Conservation (phyloP, 208 protist genomes). For the Naegleria lovaniensis region DNA sequence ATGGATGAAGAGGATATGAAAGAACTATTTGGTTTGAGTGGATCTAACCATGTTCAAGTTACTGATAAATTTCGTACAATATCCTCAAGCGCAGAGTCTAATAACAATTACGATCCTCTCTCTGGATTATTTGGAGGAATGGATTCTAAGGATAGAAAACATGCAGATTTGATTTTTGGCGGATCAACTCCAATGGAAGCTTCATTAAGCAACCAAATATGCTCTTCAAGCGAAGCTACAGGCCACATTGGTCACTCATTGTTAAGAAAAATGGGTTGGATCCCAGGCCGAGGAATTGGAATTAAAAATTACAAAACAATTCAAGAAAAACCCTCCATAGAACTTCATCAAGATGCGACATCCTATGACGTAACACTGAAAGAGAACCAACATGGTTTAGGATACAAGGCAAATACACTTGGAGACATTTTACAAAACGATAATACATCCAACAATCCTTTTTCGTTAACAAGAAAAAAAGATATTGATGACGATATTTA, state of each 20-base stretch:
- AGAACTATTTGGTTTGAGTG: neutral
- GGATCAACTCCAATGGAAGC: neutral
- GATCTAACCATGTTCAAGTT: neutral
- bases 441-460: neutral
- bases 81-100: neutral
- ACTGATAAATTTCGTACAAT: constrained; percentile 14
- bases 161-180: neutral
- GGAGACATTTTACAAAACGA: neutral
- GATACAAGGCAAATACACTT: neutral
- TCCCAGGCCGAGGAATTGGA: neutral
- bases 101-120: neutral
- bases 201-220: neutral
- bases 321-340: neutral
- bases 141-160: neutral
- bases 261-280: neutral
- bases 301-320: neutral
- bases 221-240: neutral
- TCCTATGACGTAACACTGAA: neutral
- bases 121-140: neutral
- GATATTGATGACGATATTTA: neutral
- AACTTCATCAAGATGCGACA: neutral
- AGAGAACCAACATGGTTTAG: neutral
- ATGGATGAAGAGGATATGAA: constrained; percentile 56
- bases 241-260: neutral
- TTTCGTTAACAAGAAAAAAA: no score